A percentile compares a stretch with the other conserved stretches of the same genome.
These are phyloP conservation scores for Claviceps pazoutovae DNA, from an alignment of 2,329 filamentous ascomycete genomes.

Conservation along the genomic window DNA sequence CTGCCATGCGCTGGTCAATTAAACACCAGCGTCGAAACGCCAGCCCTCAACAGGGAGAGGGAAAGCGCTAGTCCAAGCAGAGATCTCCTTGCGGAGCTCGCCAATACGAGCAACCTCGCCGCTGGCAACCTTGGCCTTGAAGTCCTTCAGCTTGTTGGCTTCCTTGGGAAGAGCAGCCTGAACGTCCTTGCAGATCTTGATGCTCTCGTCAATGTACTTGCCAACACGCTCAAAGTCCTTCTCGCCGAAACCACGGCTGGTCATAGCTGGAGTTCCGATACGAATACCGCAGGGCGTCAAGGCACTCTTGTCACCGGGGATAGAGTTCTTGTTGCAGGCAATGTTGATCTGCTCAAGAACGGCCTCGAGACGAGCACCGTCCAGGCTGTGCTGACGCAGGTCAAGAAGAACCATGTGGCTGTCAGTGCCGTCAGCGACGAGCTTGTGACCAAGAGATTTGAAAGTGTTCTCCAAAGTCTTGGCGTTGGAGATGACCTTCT, in stretches of 20 bases:
- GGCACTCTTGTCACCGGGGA: constrained; percentile 93
- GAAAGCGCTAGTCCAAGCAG: constrained; percentile 76
- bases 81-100: constrained; percentile 76
- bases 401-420: constrained; percentile 96
- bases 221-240: constrained; percentile 87
- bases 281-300: constrained; percentile 89
- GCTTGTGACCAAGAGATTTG: constrained; percentile 80
- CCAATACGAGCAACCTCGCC: constrained; percentile 73
- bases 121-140: constrained; percentile 78
- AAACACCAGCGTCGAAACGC: constrained; percentile 46
- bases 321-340: constrained; percentile 98
- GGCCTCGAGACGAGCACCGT: constrained; percentile 89
- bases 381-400: constrained; percentile 72
- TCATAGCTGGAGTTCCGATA: constrained; percentile 96
- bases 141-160: constrained; percentile 99
- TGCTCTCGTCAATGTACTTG: constrained; percentile 73
- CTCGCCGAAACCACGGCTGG: constrained; percentile 81
- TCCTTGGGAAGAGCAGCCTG: constrained; percentile 81
- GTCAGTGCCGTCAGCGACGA: constrained; percentile 91
- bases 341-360: constrained; percentile 98
- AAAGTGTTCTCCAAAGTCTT: constrained; percentile 77
- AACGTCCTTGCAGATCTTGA: constrained; percentile 82
- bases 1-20: constrained; percentile 11
- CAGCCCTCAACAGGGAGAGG: constrained; percentile 76
- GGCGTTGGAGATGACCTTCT: constrained; percentile 84